Percentiles rank a stretch among this genome's conserved stretches.
Evolutionary conservation across 208 protist species (phyloP).

Genomic region (Trypanosoma boissoni): DNA sequence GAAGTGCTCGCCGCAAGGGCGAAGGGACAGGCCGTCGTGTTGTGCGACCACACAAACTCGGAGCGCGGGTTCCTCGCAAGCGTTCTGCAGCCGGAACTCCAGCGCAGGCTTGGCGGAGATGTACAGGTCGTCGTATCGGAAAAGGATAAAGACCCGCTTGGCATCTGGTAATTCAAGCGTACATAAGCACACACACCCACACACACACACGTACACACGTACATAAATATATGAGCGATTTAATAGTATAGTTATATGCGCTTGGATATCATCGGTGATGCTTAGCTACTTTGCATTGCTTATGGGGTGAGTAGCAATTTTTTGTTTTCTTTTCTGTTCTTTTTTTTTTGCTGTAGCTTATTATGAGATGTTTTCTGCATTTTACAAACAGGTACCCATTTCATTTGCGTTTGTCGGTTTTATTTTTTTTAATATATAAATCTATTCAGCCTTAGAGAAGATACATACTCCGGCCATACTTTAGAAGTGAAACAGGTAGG

Average conservation of each 20-base stretch:
- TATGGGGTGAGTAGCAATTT: neutral
- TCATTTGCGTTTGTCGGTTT: too few species aligned
- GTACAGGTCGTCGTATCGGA: constrained; percentile 54
- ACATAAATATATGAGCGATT: neutral
- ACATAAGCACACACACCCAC: neutral
- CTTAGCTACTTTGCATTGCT: neutral
- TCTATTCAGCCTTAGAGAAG: too few species aligned
- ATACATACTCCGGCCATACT: too few species aligned
- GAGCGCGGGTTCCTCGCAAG: constrained; percentile 84
- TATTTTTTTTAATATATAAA: too few species aligned
- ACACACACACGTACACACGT: neutral
- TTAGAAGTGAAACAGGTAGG: too few species aligned
- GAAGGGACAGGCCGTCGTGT: constrained; percentile 75
- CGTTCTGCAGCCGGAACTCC: constrained; percentile 46
- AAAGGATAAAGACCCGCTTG: constrained; percentile 73
- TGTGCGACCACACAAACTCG: constrained; percentile 92
- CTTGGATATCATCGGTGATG: neutral
- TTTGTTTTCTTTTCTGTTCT: constrained; percentile 3
- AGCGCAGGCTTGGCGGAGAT: constrained; percentile 37
- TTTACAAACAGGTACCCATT: too few species aligned
- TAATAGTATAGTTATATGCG: neutral
- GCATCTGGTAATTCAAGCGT: constrained; percentile 45
- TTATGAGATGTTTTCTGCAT: constrained; percentile 5
- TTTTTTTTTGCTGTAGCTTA: constrained; percentile 9
- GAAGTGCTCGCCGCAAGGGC: constrained; percentile 86